These are phyloP conservation scores for Paracorniculantispora psalliotae DNA, from an alignment of 2,329 filamentous ascomycete species.

Conservation along the genomic window DNA sequence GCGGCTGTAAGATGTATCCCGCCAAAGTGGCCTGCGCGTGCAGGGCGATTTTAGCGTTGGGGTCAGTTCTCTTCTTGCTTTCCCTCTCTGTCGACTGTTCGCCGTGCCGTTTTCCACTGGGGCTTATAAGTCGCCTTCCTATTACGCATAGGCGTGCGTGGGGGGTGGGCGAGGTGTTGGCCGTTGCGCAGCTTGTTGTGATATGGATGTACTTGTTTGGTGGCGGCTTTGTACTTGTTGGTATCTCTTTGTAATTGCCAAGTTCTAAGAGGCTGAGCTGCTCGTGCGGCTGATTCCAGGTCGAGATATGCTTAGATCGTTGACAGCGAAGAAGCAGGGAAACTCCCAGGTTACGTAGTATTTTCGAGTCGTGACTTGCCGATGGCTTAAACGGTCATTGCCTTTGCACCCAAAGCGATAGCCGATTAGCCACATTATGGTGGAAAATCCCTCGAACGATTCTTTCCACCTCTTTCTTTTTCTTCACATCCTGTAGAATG, in stretches of 20 bases:
- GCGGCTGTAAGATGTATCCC: neutral
- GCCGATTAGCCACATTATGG: too few relatives aligned
- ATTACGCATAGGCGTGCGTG: neutral
- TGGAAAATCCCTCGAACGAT: neutral
- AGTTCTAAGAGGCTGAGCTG: neutral
- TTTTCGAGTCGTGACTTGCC: neutral
- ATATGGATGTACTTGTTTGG: neutral
- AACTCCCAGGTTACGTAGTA: neutral
- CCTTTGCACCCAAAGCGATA: neutral
- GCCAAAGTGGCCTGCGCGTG: neutral
- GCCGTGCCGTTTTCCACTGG: neutral
- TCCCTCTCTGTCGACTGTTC: neutral
- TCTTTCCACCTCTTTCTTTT: neutral
- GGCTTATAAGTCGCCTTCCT: neutral
- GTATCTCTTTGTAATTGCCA: neutral
- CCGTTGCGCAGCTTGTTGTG: neutral
- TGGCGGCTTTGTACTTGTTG: neutral
- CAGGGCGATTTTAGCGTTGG: neutral
- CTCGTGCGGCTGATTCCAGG: neutral
- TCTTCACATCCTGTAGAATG: neutral
- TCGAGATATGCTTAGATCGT: neutral
- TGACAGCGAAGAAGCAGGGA: neutral
- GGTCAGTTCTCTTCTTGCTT: neutral
- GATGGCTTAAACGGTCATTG: neutral
- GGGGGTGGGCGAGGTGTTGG: neutral